A percentile compares a stretch with the other conserved stretches of the same genome.
phyloP scores from a whole-genome alignment of 2,329 filamentous ascomycete species.

The Aspergillus hortae region DNA sequence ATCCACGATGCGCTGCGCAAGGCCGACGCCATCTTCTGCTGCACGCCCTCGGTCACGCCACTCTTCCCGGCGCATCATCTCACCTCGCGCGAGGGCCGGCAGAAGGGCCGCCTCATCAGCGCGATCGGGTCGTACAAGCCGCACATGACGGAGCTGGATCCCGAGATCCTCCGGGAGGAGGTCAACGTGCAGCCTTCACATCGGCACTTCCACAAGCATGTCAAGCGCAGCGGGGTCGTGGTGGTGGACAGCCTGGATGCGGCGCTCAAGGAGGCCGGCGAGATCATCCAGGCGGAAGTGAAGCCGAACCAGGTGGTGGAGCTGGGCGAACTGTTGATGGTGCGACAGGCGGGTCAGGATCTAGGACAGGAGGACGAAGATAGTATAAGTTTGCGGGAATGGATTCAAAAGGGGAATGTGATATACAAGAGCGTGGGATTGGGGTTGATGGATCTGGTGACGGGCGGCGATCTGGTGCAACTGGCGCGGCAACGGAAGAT shows the following conservation, averaged over 20 bases:
- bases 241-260: slow-evolving; percentile 70
- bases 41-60: slow-evolving; percentile 70
- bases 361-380: slow-evolving; percentile 33
- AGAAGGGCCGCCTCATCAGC: slow-evolving; percentile 43
- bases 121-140: slow-evolving; percentile 55
- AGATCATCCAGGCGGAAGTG: slow-evolving; percentile 75
- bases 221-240: slow-evolving; percentile 57
- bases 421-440: slow-evolving; percentile 68
- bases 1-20: slow-evolving; percentile 65
- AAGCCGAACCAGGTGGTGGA: slow-evolving; percentile 75
- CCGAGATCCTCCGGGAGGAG: slow-evolving; percentile 67
- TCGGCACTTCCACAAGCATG: slow-evolving; percentile 49
- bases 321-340: slow-evolving; percentile 73
- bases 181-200: slow-evolving; percentile 46
- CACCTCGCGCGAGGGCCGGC: slow-evolving; percentile 54
- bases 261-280: slow-evolving; percentile 77
- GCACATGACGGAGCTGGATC: slow-evolving; percentile 79
- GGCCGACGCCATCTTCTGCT: slow-evolving; percentile 83
- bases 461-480: slow-evolving; percentile 56
- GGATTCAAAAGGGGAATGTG: slow-evolving; percentile 61
- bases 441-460: slow-evolving; percentile 65
- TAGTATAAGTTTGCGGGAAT: slow-evolving; percentile 50
- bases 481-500: slow-evolving; percentile 55
- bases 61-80: slow-evolving; percentile 73
- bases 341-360: slow-evolving; percentile 50